Base-by-base conservation (phyloP, 1,284 basidiomycete genomes). In the Afroboletus lepidellus region DNA sequence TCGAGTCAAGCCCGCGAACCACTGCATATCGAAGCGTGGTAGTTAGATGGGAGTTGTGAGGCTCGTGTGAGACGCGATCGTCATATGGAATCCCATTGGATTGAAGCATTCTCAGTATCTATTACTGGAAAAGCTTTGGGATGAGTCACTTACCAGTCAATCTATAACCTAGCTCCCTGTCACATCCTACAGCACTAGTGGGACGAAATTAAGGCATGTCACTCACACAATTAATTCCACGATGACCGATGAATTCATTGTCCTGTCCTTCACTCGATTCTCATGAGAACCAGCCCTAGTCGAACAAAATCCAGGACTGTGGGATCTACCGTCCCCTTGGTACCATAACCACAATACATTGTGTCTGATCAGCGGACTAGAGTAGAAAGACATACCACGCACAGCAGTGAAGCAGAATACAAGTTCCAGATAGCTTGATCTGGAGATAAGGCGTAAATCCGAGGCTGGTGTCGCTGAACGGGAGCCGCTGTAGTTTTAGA, bases 371-470 rank as follows among this genome's bases (percentile, higher is more conserved):
- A 46, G 29, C 41, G 41, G 37, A 41, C 21, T 16, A 20, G 5
- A 30, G 20, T 7, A 33, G 16, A 51, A 45, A 46, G 25, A 30
- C 38, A 46, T 7, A 33, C 18, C 41, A 58, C 41, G 25, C 38
- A 38, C 43, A n/a, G n/a, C n/a, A 39, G 27, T 29, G 37, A 44
- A 9, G 8, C 11, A 34, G 41, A 42, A 38, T 25, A 8, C 13
- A 13, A 23, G 18, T 24, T 36, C 32, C n/a, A 34, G 38, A 34
- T 33, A 32, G 39, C 18, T 27, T 27, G 36, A 32, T 25, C 21
- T 30, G 39, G 48, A 27, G 54, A 43, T 53, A 42, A 18, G 1
- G 30, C 27, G 23, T 51, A 51, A 56, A 32, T n/a, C 34, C 53
- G 57, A 56, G 12, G 34, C 18, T 16, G 18, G 20, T n/a, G 20